Evolutionary conservation across 2,329 filamentous ascomycete genomes (phyloP).

Genomic region (Ophiocordyceps camponoti-floridani): DNA sequence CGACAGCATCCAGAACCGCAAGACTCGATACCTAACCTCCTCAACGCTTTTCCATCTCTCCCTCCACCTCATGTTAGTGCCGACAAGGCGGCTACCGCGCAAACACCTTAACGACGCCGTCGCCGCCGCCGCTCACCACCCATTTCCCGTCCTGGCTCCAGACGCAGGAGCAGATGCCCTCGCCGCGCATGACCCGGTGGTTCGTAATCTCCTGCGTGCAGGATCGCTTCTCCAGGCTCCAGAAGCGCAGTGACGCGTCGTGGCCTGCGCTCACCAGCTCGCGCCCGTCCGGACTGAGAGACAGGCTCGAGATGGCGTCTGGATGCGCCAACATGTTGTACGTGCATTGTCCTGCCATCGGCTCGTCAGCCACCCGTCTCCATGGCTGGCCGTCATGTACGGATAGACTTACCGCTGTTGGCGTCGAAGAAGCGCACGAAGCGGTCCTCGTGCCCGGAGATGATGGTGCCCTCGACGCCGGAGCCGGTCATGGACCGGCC

Average conservation of each 20-base stretch:
- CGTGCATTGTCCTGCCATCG: slow-evolving; percentile 79
- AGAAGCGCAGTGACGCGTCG: slow-evolving; percentile 89
- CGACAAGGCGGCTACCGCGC: slow-evolving; percentile 36
- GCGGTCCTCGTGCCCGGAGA: slow-evolving; percentile 90
- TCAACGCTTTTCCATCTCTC: background rate
- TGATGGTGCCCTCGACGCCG: slow-evolving; percentile 81
- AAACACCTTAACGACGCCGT: slow-evolving; percentile 92
- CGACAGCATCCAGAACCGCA: background rate
- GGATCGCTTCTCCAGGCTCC: slow-evolving; percentile 86
- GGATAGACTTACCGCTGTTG: slow-evolving; percentile 87
- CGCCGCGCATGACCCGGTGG: slow-evolving; percentile 85
- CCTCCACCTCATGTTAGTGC: too few relatives aligned
- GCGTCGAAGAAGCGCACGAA: slow-evolving; percentile 97
- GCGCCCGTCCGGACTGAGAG: slow-evolving; percentile 78
- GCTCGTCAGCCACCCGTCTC: background rate
- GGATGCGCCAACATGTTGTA: slow-evolving; percentile 98
- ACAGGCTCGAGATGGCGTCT: slow-evolving; percentile 78
- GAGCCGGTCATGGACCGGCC: slow-evolving; percentile 48
- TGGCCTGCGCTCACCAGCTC: slow-evolving; percentile 94
- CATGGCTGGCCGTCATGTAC: too few relatives aligned
- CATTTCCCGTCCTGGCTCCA: slow-evolving; percentile 93
- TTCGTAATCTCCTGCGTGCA: slow-evolving; percentile 92
- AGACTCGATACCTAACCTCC: background rate
- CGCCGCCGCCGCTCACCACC: slow-evolving; percentile 86
- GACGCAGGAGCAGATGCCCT: slow-evolving; percentile 83